Percentiles rank a stretch among this genome's conserved stretches.
These are phyloP conservation scores for Ormosia emarginata DNA, from an alignment of 306 rosid genomes.

Conservation along the genomic window DNA sequence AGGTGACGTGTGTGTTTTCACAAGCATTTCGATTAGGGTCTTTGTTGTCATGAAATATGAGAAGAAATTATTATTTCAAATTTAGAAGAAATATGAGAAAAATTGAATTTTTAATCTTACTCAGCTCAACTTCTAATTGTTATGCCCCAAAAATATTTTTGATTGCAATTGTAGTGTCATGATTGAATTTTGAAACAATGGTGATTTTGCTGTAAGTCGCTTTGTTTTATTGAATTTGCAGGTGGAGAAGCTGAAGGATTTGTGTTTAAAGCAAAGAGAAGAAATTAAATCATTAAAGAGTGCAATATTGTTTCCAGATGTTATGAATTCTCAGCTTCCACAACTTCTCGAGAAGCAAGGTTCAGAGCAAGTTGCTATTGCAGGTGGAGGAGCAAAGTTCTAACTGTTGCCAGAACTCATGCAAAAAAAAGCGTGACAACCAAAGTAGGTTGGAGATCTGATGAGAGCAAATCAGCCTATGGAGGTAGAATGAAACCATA, in stretches of 20 bases:
- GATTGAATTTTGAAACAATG: background rate
- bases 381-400: conserved; percentile 86
- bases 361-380: too few species aligned
- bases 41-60: too few species aligned
- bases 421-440: too few species aligned
- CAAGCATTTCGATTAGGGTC: background rate
- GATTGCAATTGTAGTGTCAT: background rate
- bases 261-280: conserved; percentile 93
- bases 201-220: background rate
- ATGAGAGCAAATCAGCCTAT: too few species aligned
- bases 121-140: background rate
- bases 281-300: conserved; percentile 83
- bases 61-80: too few species aligned
- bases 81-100: too few species aligned
- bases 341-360: conserved; percentile 75
- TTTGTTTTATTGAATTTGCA: conserved; percentile 26
- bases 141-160: background rate
- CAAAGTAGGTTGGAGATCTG: too few species aligned
- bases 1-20: too few species aligned
- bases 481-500: too few species aligned
- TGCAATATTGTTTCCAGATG: conserved; percentile 82
- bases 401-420: conserved; percentile 50
- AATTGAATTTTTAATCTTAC: background rate
- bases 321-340: conserved; percentile 76
- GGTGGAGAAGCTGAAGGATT: conserved; percentile 94